A percentile compares a stretch with the other conserved stretches of the same genome.
phyloP scores from a whole-genome alignment of 805 yeast species.

The Kurtzmaniella fragi region DNA sequence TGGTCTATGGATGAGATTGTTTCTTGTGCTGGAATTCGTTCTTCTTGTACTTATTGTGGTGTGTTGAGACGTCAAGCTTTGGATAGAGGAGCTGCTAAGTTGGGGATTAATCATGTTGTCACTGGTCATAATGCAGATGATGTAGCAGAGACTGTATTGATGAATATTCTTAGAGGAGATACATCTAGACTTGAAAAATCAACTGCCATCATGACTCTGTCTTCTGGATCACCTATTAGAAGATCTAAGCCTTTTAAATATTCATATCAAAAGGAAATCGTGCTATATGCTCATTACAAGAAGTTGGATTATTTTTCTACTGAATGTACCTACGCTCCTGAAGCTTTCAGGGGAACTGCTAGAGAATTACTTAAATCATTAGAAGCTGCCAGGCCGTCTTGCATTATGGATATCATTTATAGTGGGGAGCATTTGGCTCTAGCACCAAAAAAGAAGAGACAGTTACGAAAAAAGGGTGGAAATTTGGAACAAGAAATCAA shows the following conservation, averaged over 20 bases:
- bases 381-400: constrained; percentile 85
- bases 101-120: constrained; percentile 84
- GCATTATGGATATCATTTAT: constrained; percentile 89
- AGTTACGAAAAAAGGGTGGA: constrained; percentile 14
- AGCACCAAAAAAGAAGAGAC: constrained; percentile 48
- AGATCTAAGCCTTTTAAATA: constrained; percentile 95
- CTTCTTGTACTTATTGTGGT: constrained; percentile 97
- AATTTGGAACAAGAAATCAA: constrained; percentile 47
- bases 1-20: constrained; percentile 99
- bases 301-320: constrained; percentile 94
- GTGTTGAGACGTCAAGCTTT: constrained; percentile 94
- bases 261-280: constrained; percentile 95
- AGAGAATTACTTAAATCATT: constrained; percentile 85
- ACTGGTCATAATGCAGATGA: constrained; percentile 99
- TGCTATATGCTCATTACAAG: constrained; percentile 93
- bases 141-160: constrained; percentile 95
- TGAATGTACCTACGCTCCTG: constrained; percentile 97
- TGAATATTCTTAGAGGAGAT: constrained; percentile 96
- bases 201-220: constrained; percentile 77
- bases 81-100: constrained; percentile 88
- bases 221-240: constrained; percentile 82
- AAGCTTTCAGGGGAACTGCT: constrained; percentile 97
- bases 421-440: constrained; percentile 85
- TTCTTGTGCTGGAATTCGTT: constrained; percentile 86
- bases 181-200: constrained; percentile 87